These are phyloP conservation scores for Kodamaea neixiangensis DNA, from an alignment of 805 yeast genomes.

Conservation along the genomic window DNA sequence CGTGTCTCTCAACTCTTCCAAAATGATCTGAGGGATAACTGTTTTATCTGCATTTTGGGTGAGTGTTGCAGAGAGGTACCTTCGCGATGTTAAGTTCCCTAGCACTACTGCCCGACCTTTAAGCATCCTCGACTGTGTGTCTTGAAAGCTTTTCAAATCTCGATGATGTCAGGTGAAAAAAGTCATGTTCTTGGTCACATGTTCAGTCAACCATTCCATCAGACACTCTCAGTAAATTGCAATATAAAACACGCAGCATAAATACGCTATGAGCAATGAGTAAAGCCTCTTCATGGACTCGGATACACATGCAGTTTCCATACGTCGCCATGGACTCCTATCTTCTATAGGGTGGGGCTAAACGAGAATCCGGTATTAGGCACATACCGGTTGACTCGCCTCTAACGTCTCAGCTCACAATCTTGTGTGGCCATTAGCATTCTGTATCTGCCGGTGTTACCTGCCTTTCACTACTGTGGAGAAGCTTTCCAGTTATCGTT, in stretches of 20 bases:
- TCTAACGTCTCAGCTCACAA: neutral
- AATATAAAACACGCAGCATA: too few species aligned
- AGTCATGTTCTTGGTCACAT: neutral
- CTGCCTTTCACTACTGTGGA: neutral
- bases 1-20: slow-evolving; percentile 15
- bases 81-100: slow-evolving; percentile 1
- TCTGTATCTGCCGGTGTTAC: neutral
- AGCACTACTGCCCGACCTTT: neutral
- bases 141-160: neutral
- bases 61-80: slow-evolving; percentile 1
- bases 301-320: neutral
- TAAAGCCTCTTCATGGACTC: too few species aligned
- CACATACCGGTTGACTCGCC: neutral
- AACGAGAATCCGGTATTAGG: neutral
- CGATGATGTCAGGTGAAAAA: neutral
- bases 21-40: slow-evolving; percentile 18
- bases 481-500: neutral
- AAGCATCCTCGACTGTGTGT: neutral
- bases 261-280: neutral
- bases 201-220: too few species aligned
- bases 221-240: too few species aligned
- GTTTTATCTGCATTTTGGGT: slow-evolving; percentile 12
- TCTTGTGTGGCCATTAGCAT: neutral
- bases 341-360: neutral
- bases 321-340: neutral